A percentile compares a stretch with the other conserved stretches of the same genome.
Conservation (phyloP, 805 yeast species). For the Zygoascus biomembranicola region DNA sequence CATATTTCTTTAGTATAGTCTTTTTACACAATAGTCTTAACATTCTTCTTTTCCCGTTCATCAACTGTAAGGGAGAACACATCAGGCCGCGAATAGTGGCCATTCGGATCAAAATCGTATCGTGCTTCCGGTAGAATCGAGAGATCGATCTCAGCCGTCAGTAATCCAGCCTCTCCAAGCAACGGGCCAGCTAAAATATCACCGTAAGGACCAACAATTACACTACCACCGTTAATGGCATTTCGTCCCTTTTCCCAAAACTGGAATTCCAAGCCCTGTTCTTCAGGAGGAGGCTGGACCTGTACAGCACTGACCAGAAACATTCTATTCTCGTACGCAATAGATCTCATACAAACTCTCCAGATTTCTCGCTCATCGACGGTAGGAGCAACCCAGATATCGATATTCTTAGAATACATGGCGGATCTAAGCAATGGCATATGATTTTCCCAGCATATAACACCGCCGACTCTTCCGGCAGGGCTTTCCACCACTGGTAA, state of each 20-base stretch:
- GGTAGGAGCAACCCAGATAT: slow-evolving; percentile 38
- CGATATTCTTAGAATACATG: slow-evolving; percentile 33
- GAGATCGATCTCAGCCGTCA: slow-evolving; percentile 35
- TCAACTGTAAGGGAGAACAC: slow-evolving; percentile 36
- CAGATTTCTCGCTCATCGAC: slow-evolving; percentile 40
- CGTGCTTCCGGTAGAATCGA: slow-evolving; percentile 33
- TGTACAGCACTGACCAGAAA: slow-evolving; percentile 37
- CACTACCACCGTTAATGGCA: slow-evolving; percentile 35
- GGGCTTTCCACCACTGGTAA: slow-evolving; percentile 29
- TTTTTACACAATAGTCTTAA: background rate
- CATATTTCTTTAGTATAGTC: background rate
- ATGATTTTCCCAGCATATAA: slow-evolving; percentile 42
- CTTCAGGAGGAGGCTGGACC: slow-evolving; percentile 28
- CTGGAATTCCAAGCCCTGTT: slow-evolving; percentile 1
- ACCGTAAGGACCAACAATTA: slow-evolving; percentile 36
- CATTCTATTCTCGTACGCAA: slow-evolving; percentile 36
- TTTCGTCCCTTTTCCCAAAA: slow-evolving; percentile 29
- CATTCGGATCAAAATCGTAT: slow-evolving; percentile 36
- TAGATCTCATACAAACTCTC: slow-evolving; percentile 35
- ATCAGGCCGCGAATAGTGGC: slow-evolving; percentile 39
- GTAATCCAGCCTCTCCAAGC: slow-evolving; percentile 32
- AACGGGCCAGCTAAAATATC: slow-evolving; percentile 39
- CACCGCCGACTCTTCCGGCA: slow-evolving; percentile 37
- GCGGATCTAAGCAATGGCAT: slow-evolving; percentile 36
- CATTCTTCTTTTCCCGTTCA: slow-evolving; percentile 20